Percentiles rank a stretch among this genome's conserved stretches.
These are phyloP conservation scores for Solanum chacoense DNA, from an alignment of 305 asterid species.

Conservation along the genomic window DNA sequence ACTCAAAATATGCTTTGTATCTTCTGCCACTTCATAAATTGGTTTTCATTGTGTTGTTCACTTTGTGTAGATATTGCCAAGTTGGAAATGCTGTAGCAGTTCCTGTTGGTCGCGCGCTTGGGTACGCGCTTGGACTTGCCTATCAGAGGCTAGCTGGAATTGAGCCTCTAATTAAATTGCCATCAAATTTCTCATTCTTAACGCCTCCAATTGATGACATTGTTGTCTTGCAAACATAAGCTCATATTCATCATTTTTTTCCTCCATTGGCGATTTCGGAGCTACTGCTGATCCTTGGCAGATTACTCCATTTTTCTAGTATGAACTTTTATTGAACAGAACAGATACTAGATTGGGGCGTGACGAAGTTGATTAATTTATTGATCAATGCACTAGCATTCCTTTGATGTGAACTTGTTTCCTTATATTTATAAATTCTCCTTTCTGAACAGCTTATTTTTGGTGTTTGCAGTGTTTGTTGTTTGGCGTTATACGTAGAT, in stretches of 20 bases:
- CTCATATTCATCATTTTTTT: not conserved
- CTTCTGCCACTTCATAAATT: not conserved
- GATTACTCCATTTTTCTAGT: not conserved
- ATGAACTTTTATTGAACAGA: not conserved
- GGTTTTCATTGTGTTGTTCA: not conserved
- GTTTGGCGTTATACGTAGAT: too few species aligned
- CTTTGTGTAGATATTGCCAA: constrained; percentile 54
- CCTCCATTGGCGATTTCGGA: not conserved
- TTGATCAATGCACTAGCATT: not conserved
- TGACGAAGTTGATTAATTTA: not conserved
- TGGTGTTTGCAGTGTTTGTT: not conserved
- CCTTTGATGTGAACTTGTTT: not conserved
- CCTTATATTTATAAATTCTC: not conserved
- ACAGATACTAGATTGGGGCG: not conserved
- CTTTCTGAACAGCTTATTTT: not conserved
- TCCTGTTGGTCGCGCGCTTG: constrained; percentile 60
- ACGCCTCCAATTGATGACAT: constrained; percentile 2
- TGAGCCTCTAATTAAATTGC: constrained; percentile 44
- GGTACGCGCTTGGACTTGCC: constrained; percentile 60
- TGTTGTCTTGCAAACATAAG: not conserved
- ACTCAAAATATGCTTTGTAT: not conserved
- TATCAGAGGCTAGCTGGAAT: constrained; percentile 43
- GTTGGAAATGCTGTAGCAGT: constrained; percentile 84
- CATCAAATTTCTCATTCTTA: constrained; percentile 50
- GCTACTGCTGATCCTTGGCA: not conserved